Evolutionary conservation across 1,284 basidiomycete species (phyloP).

Genomic region (Athelia psychrophila): DNA sequence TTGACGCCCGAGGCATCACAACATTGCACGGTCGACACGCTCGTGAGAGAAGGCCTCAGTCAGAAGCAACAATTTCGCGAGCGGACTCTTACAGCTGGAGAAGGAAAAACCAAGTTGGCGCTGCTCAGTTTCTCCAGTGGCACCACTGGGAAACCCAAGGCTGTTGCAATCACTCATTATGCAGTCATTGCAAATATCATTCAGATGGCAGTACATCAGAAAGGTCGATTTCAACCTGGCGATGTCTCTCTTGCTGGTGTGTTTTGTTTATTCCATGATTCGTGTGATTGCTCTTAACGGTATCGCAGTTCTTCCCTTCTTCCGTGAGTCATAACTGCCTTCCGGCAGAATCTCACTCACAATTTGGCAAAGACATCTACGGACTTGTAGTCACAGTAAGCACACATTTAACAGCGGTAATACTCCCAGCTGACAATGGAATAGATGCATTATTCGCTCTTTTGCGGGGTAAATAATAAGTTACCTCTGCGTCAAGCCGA

Average conservation of each 20-base stretch:
- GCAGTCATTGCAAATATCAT: conserved; percentile 56
- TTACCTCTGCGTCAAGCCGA: background rate
- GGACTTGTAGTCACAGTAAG: conserved; percentile 62
- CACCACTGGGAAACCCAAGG: conserved; percentile 65
- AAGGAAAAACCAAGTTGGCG: conserved; percentile 68
- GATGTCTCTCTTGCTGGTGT: conserved; percentile 52
- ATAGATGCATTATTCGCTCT: conserved; percentile 55
- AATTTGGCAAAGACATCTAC: conserved; percentile 56
- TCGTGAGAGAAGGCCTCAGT: conserved; percentile 37
- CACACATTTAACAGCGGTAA: conserved; percentile 5
- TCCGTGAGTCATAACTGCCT: conserved; percentile 24
- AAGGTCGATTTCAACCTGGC: conserved; percentile 48
- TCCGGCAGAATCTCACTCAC: conserved; percentile 11
- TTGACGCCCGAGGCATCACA: conserved; percentile 24
- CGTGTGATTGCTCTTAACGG: background rate
- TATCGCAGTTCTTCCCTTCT: conserved; percentile 28
- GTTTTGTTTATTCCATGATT: conserved; percentile 13
- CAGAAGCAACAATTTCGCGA: conserved; percentile 35
- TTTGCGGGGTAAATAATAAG: conserved; percentile 42
- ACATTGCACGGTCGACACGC: conserved; percentile 29
- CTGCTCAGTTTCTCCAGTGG: conserved; percentile 77
- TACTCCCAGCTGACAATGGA: background rate
- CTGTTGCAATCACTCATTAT: conserved; percentile 64
- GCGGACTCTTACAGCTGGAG: conserved; percentile 49
- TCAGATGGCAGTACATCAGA: conserved; percentile 47